These are phyloP conservation scores for Calocera cornea DNA, from an alignment of 768 basidiomycete species.

Conservation along the genomic window DNA sequence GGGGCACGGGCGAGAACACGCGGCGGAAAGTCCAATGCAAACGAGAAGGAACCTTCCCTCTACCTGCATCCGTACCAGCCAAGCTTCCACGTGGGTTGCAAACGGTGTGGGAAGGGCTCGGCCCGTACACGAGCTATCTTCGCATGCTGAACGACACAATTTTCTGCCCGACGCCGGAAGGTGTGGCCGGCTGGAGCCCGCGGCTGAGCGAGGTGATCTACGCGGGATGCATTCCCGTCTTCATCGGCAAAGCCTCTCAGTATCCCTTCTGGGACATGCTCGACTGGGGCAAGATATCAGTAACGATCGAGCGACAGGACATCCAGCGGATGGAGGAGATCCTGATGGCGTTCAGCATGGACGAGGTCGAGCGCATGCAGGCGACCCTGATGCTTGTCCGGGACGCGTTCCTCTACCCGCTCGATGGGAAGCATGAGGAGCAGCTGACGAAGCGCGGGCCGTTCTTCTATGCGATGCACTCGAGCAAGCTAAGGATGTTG, in stretches of 20 bases:
- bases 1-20: conserved; percentile 24
- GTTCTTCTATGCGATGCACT: conserved; percentile 26
- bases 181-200: conserved; percentile 27
- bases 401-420: conserved; percentile 28
- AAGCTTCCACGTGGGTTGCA: conserved; percentile 11
- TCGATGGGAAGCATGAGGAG: conserved; percentile 22
- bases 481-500: conserved; percentile 24
- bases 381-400: conserved; percentile 26
- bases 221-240: conserved; percentile 31
- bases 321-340: conserved; percentile 27
- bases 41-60: conserved; percentile 18
- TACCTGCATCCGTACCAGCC: conserved; percentile 3
- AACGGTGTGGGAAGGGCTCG: conserved; percentile 18
- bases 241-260: conserved; percentile 28
- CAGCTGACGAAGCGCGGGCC: conserved; percentile 27
- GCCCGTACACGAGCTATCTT: conserved; percentile 20
- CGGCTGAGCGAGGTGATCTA: conserved; percentile 29
- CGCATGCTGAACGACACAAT: conserved; percentile 20
- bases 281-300: conserved; percentile 29
- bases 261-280: conserved; percentile 28
- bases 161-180: conserved; percentile 24
- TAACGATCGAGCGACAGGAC: conserved; percentile 25
- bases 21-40: conserved; percentile 21
- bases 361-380: conserved; percentile 25
- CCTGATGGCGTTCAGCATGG: conserved; percentile 19